Base-by-base conservation (phyloP, 768 basidiomycete species). In the Pisolithus orientalis region DNA sequence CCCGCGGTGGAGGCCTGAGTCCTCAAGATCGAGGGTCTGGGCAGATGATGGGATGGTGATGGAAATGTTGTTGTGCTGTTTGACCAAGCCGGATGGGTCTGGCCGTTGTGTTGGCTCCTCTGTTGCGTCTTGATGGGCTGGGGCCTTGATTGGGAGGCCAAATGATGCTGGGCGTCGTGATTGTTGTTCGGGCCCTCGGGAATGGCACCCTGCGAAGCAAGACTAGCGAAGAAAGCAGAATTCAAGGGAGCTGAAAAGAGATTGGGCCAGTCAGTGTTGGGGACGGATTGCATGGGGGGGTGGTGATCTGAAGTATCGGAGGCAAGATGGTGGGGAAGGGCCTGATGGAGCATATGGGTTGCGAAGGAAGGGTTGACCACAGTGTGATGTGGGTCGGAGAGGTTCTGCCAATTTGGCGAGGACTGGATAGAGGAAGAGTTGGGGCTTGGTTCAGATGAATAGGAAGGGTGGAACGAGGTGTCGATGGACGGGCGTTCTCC, bases 241-340 rank as follows among this genome's bases (percentile, higher is more conserved):
- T 83, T 76, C 47, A 87, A 71, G 2, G 87, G 80, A 4, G 77
- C 64, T n/a, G 84, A 72, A 65, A 85, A 85, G 17, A 85, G 49
- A 57, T 73, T 70, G 25, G 65, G 69, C 86, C 86, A 88, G 32
- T 76, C 74, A n/a, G 64, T 63, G 50, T 52, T 59, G 6, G 60
- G 44, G 46, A 65, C 24, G 8, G 65, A 10, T 1, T 65, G 66
- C 62, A 64, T 67, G 24, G 37, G 24, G 40, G 39, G 16, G 24
- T 44, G 44, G n/a, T 40, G 58, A 39, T 49, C 31, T 28, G 56
- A 52, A 31, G 10, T 37, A 62, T 66, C 60, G 44, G 54, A 7
- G 7, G 47, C 32, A 43, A 53, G 50, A 43, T 54, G 53, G 10
- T 55, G 17, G 37, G 53, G 46, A 16, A 40, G 24, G 13, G 57